phyloP scores from a whole-genome alignment of 345 rosid genomes.

The Rhizophora mangle region DNA sequence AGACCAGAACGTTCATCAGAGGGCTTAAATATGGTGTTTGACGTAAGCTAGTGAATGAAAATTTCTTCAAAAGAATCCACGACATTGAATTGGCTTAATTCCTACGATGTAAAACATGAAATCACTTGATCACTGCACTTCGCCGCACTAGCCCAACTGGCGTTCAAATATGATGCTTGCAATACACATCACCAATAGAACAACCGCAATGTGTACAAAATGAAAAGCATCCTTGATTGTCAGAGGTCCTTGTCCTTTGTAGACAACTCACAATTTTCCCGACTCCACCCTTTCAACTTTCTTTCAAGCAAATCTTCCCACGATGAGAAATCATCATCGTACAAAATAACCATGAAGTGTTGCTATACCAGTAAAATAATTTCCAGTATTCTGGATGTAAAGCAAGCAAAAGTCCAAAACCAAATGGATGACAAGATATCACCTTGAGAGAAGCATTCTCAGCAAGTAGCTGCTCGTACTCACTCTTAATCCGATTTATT shows the following conservation, averaged over 20 bases:
- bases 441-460: slow-evolving; percentile 89
- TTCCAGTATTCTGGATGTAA: not conserved
- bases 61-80: not conserved
- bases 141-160: no score
- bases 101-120: no score
- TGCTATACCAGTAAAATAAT: not conserved
- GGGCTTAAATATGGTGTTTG: not conserved
- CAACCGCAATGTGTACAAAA: not conserved
- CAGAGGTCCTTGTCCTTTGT: not conserved
- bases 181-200: not conserved
- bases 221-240: not conserved
- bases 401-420: not conserved
- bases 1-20: slow-evolving; percentile 1
- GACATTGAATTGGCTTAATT: not conserved
- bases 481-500: slow-evolving; percentile 68
- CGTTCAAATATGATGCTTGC: not conserved
- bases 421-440: slow-evolving; percentile 5
- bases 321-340: not conserved
- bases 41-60: not conserved
- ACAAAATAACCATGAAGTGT: not conserved
- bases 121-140: no score
- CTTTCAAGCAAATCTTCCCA: not conserved
- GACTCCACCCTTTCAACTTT: not conserved
- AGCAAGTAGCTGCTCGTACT: slow-evolving; percentile 70
- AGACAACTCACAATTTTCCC: not conserved